These are phyloP conservation scores for Huntiella decipiens DNA, from an alignment of 2,329 filamentous ascomycete species.

Conservation along the genomic window DNA sequence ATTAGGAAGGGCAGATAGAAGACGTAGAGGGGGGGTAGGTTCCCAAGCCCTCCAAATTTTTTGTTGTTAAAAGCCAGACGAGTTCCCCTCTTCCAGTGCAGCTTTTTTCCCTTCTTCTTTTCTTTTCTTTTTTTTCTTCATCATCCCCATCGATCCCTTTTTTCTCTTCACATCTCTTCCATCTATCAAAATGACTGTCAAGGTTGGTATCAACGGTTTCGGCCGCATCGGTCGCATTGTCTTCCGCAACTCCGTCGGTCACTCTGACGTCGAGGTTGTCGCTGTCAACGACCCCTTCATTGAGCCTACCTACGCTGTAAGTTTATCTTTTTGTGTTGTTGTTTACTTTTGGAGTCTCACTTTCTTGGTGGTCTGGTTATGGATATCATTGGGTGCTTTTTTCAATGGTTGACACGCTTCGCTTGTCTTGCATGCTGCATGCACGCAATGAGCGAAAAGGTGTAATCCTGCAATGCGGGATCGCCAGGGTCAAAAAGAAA, in stretches of 20 bases:
- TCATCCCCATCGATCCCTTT: neutral
- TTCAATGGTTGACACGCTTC: neutral
- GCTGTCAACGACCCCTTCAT: slow-evolving; percentile 99
- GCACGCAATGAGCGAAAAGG: too few relatives aligned
- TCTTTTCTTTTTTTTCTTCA: slow-evolving; percentile 1
- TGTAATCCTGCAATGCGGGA: too few relatives aligned
- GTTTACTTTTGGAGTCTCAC: neutral
- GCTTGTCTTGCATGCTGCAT: neutral
- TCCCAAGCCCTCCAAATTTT: neutral
- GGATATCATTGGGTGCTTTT: neutral
- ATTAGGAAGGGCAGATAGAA: too few relatives aligned
- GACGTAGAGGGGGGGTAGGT: neutral
- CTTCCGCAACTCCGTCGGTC: slow-evolving; percentile 93
- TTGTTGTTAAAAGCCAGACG: neutral
- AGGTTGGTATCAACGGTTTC: slow-evolving; percentile 99
- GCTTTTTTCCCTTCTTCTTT: slow-evolving; percentile 2
- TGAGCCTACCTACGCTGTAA: slow-evolving; percentile 89
- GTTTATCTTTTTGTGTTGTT: slow-evolving; percentile 22
- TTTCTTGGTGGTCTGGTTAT: too few relatives aligned
- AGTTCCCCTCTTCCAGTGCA: slow-evolving; percentile 1
- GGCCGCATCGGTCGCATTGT: slow-evolving; percentile 98
- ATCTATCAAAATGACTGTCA: slow-evolving; percentile 27
- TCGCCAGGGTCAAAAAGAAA: too few relatives aligned
- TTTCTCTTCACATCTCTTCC: neutral
- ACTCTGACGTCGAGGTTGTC: slow-evolving; percentile 75